A percentile compares a stretch with the other conserved stretches of the same genome.
Conservation (phyloP, 2,329 filamentous ascomycete genomes). For the Decorospora gaudefroyi region DNA sequence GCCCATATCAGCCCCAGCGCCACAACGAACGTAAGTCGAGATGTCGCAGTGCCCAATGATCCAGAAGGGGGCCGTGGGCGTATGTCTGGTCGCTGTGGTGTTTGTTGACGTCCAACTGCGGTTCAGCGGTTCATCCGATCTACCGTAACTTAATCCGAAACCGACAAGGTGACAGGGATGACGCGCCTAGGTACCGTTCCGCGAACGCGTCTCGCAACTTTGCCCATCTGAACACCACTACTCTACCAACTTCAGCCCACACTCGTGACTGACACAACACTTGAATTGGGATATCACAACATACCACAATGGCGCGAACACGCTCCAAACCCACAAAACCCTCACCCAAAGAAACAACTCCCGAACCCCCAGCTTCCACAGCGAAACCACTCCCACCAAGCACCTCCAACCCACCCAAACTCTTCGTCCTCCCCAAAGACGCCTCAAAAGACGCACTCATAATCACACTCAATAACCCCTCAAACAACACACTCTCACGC, state of each 20-base stretch:
- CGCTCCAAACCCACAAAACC: constrained; percentile 39
- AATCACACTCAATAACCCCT: constrained; percentile 60
- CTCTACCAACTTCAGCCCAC: constrained; percentile 2
- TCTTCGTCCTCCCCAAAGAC: constrained; percentile 62
- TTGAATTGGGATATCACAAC: not conserved
- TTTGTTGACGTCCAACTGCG: constrained; percentile 31
- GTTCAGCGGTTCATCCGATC: constrained; percentile 17
- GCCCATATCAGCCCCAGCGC: constrained; percentile 38
- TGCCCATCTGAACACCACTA: no score
- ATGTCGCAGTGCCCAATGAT: not conserved
- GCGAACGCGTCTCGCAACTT: constrained; percentile 17
- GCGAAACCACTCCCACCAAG: constrained; percentile 43
- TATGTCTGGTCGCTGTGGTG: not conserved
- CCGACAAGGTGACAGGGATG: constrained; percentile 28
- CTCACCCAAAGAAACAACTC: constrained; percentile 23
- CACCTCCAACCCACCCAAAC: constrained; percentile 53
- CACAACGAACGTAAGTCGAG: constrained; percentile 1
- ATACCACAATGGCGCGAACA: constrained; percentile 40
- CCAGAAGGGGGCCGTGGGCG: constrained; percentile 7
- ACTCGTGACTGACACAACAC: not conserved
- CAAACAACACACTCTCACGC: constrained; percentile 53
- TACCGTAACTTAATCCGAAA: constrained; percentile 35
- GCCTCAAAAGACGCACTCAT: constrained; percentile 59
- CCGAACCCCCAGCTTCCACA: constrained; percentile 29
- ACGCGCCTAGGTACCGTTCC: constrained; percentile 31